Percentiles rank a stretch among this genome's conserved stretches.
These are phyloP conservation scores for Phalaenopsis hybrid DNA, from an alignment of 116 monocot species.

Conservation along the genomic window DNA sequence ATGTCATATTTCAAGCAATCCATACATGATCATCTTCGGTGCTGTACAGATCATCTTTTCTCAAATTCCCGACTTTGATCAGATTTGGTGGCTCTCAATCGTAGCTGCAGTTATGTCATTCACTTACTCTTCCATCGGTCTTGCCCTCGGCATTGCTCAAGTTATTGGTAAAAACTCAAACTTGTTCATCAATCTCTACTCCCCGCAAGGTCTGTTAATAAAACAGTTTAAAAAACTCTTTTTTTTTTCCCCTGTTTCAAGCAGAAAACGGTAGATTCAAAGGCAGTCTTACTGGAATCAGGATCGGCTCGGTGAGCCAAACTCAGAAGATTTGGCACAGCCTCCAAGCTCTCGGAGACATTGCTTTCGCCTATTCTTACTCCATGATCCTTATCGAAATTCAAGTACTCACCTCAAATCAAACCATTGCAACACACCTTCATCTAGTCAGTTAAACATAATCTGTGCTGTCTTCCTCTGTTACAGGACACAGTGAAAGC, in stretches of 20 bases:
- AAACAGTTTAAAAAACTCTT: background rate
- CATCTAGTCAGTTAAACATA: background rate
- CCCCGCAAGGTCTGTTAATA: background rate
- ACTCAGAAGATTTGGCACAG: slow-evolving; percentile 70
- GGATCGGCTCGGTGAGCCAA: slow-evolving; percentile 48
- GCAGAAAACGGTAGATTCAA: slow-evolving; percentile 43
- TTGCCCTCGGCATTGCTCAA: slow-evolving; percentile 49
- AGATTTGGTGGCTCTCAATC: slow-evolving; percentile 85
- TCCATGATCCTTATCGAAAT: slow-evolving; percentile 88
- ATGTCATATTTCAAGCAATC: slow-evolving; percentile 42
- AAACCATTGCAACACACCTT: no score
- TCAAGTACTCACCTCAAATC: slow-evolving; percentile 31
- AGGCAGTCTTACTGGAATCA: slow-evolving; percentile 69
- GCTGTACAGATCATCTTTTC: slow-evolving; percentile 55
- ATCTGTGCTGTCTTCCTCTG: background rate
- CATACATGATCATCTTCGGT: slow-evolving; percentile 76
- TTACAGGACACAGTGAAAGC: slow-evolving; percentile 59
- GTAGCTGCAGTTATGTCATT: slow-evolving; percentile 82
- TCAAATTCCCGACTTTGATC: slow-evolving; percentile 76
- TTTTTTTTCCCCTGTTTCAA: background rate
- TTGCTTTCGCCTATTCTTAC: slow-evolving; percentile 93
- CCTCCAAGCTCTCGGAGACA: slow-evolving; percentile 77
- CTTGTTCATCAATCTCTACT: background rate
- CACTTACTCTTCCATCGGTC: slow-evolving; percentile 74
- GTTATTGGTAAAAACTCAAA: slow-evolving; percentile 17